Conservation (phyloP, 768 basidiomycete genomes). For the Suillus brevipes region DNA sequence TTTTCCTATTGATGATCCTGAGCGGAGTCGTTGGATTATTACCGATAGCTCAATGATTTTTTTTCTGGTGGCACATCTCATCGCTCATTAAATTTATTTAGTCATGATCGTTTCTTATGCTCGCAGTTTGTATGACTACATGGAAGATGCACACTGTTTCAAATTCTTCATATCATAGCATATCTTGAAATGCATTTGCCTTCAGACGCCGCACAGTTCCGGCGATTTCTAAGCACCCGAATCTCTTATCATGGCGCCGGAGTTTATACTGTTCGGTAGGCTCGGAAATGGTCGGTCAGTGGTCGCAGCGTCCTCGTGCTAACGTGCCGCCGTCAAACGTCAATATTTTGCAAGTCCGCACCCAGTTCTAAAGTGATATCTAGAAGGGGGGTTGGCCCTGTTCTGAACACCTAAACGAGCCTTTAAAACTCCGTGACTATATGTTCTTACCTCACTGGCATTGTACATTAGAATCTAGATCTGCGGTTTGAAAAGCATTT, state of each 20-base stretch:
- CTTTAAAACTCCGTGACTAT: too few species aligned
- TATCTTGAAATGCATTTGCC: not conserved
- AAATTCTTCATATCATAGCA: not conserved
- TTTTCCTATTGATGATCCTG: constrained; percentile 7
- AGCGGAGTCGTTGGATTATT: constrained; percentile 9
- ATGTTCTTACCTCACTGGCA: too few species aligned
- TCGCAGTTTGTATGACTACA: not conserved
- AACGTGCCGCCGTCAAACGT: too few species aligned
- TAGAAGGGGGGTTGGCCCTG: too few species aligned
- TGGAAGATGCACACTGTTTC: not conserved
- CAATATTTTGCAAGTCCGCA: too few species aligned
- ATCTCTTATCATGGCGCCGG: not conserved
- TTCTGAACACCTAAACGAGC: too few species aligned
- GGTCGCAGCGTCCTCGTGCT: too few species aligned
- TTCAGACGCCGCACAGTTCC: not conserved
- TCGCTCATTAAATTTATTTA: constrained; percentile 4
- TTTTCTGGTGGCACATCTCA: not conserved
- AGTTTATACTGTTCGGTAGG: not conserved
- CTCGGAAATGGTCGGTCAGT: not conserved
- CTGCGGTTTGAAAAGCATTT: too few species aligned
- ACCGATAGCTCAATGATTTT: not conserved
- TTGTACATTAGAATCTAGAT: too few species aligned
- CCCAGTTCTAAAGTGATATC: too few species aligned
- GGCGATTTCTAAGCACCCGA: not conserved
- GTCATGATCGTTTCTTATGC: constrained; percentile 3